Evolutionary conservation across 306 rosid genomes (phyloP).

Genomic region (Oxytropis ochrocephala): DNA sequence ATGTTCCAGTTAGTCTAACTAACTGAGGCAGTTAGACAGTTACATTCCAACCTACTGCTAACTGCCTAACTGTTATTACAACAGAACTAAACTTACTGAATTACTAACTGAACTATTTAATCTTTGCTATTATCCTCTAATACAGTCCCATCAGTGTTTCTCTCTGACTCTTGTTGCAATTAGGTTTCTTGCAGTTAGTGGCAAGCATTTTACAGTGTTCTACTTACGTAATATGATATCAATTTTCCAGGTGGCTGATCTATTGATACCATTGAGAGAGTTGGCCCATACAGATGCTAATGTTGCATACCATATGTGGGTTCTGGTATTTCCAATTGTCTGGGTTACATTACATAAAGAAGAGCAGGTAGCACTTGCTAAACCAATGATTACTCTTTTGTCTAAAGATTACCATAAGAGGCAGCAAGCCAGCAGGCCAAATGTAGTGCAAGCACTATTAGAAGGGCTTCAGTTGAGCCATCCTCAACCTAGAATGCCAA

Average conservation of each 20-base stretch:
- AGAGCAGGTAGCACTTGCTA: constrained; percentile 88
- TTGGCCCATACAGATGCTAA: constrained; percentile 94
- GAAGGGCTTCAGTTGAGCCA: constrained; percentile 99
- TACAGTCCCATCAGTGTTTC: background rate
- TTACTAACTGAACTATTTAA: too few species aligned
- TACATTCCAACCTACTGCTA: too few species aligned
- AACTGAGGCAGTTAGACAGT: too few species aligned
- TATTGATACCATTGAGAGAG: constrained; percentile 87
- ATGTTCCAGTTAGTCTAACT: too few species aligned
- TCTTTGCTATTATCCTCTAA: too few species aligned
- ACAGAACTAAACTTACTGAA: too few species aligned
- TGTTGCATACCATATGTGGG: constrained; percentile 99
- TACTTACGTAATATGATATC: constrained; percentile 3
- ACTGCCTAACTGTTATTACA: too few species aligned
- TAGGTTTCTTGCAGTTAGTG: background rate
- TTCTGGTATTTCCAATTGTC: constrained; percentile 94
- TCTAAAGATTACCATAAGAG: constrained; percentile 93
- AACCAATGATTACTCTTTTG: constrained; percentile 91
- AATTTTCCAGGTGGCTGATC: constrained; percentile 74
- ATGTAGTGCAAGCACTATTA: constrained; percentile 96
- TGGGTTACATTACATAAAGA: constrained; percentile 97
- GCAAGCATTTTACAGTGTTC: background rate
- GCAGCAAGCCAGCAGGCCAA: constrained; percentile 92
- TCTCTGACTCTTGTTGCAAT: constrained; percentile 1
- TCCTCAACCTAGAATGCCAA: constrained; percentile 99